These are phyloP conservation scores for Pseudocercospora eumusae DNA, from an alignment of 2,329 filamentous ascomycete species.

Conservation along the genomic window DNA sequence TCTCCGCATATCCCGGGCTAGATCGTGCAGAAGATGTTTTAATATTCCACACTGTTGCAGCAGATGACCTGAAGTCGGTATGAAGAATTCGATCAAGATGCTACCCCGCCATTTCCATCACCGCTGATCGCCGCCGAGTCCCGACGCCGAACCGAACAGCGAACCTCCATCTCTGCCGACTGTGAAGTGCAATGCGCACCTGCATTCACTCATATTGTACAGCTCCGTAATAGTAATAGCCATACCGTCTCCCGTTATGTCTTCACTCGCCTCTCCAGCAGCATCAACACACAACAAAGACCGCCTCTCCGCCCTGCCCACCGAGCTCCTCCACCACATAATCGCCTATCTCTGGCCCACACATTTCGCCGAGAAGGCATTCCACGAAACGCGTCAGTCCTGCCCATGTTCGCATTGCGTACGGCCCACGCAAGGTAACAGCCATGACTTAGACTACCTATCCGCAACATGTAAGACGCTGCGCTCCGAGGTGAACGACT, in stretches of 20 bases:
- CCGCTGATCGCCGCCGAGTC: too few species aligned
- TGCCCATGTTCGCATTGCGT: conserved; percentile 1
- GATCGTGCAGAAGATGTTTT: not conserved
- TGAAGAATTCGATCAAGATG: too few species aligned
- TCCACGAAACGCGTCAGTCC: conserved; percentile 7
- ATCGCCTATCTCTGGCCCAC: conserved; percentile 33
- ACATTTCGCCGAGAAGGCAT: conserved; percentile 30
- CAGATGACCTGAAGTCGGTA: too few species aligned
- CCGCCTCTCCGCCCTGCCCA: conserved; percentile 31
- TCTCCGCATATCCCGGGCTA: not conserved
- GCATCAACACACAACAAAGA: conserved; percentile 14
- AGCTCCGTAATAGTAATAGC: too few species aligned
- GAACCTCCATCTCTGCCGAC: too few species aligned
- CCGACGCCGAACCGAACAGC: too few species aligned
- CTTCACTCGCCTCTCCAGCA: not conserved
- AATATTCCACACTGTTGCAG: not conserved
- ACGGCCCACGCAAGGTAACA: not conserved
- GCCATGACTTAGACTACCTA: conserved; percentile 30
- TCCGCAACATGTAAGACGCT: conserved; percentile 31
- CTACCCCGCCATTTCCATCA: too few species aligned
- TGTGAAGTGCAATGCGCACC: too few species aligned
- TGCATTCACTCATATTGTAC: too few species aligned
- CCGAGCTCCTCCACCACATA: conserved; percentile 36
- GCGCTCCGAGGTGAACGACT: conserved; percentile 32
- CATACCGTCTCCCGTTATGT: too few species aligned